Evolutionary conservation across 352 stramenopile species (phyloP), one percentile per base, ranked within the genome.

Genomic region (Phytopythium ostracodes): DNA sequence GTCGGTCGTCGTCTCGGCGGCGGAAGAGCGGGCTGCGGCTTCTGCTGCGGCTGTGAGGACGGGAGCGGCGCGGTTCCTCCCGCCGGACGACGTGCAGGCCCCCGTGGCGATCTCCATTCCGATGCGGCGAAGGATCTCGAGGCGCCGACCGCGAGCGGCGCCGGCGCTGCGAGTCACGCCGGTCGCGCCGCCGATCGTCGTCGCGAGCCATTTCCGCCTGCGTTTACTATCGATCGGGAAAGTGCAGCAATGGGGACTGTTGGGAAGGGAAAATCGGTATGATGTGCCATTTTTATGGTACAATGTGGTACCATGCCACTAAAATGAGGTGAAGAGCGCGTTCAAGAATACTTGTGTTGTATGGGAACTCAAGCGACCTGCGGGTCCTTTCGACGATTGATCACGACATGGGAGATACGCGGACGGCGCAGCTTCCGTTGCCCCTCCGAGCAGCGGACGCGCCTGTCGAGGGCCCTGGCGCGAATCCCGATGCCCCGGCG

Each of bases 11-110:
- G 42, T 44, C 40, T 38, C 56, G 56, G 8, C 25, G 40, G 20
- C 43, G 40, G 42, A 52, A 43, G 10, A 46, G 27, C 56, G 51
- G 31, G 51, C 55, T 67, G 33, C 64, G 50, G 38, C 63, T 59
- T 14, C 47, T 29, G n/a, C 47, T 54, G 1, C 47, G 14, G 47
- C 43, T 50, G 43, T 25, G 46, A 7, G 46, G 2, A 5, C 25
- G 47, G 5, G 47, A 36, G 4, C 47, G 25, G 24, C 50, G 64
- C 29, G 36, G 11, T 10, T 56, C 33, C 44, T 62, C 58, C 17
- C 72, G 72, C 15, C 67, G 70, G 64, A 73, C 72, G 12, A 75
- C 67, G 58, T 75, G 67, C 20, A 75, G 64, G 8, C 67, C 67
- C 17, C 50, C 67, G 15, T 33, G 29, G 31, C 57, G 60, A 47